Conservation (phyloP, 495 filamentous ascomycete genomes). For the Platismatia glauca region DNA sequence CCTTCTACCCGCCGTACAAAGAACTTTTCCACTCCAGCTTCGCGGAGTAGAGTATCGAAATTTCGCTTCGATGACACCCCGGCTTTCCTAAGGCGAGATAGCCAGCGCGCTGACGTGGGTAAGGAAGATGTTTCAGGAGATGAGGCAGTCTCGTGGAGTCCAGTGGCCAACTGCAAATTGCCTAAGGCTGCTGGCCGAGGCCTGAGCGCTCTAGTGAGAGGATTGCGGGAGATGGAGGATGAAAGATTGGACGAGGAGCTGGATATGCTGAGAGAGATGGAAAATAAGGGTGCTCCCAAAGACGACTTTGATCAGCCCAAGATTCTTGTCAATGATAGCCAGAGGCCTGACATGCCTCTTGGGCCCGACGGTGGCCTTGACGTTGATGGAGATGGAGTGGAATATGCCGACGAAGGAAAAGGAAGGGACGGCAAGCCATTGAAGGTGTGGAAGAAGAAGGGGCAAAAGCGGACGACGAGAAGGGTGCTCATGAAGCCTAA, state of each 20-base stretch:
- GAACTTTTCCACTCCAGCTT: slow-evolving; percentile 8
- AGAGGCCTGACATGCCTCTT: slow-evolving; percentile 41
- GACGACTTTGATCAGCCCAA: slow-evolving; percentile 25
- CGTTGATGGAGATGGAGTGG: slow-evolving; percentile 43
- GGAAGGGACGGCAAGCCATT: slow-evolving; percentile 39
- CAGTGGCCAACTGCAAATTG: slow-evolving; percentile 39
- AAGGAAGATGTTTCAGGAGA: slow-evolving; percentile 28
- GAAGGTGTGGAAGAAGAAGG: slow-evolving; percentile 80
- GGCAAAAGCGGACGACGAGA: slow-evolving; percentile 79
- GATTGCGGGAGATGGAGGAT: slow-evolving; percentile 69
- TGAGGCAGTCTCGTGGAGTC: slow-evolving; percentile 36
- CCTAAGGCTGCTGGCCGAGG: slow-evolving; percentile 57
- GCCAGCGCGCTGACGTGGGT: slow-evolving; percentile 20
- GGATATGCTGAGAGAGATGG: slow-evolving; percentile 74
- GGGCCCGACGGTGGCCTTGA: slow-evolving; percentile 54
- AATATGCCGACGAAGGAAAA: slow-evolving; percentile 30
- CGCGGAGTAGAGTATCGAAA: slow-evolving; percentile 12
- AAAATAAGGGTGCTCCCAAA: slow-evolving; percentile 39
- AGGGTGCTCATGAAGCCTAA: slow-evolving; percentile 63
- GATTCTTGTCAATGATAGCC: slow-evolving; percentile 55
- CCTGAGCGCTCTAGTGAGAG: slow-evolving; percentile 69
- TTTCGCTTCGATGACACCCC: slow-evolving; percentile 21
- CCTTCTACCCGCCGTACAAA: slow-evolving; percentile 16
- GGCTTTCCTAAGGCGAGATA: slow-evolving; percentile 21
- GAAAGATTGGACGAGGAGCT: slow-evolving; percentile 69